A percentile compares a stretch with the other conserved stretches of the same genome.
Conservation (phyloP, 2,329 filamentous ascomycete species). For the Zymoseptoria ardabiliae region DNA sequence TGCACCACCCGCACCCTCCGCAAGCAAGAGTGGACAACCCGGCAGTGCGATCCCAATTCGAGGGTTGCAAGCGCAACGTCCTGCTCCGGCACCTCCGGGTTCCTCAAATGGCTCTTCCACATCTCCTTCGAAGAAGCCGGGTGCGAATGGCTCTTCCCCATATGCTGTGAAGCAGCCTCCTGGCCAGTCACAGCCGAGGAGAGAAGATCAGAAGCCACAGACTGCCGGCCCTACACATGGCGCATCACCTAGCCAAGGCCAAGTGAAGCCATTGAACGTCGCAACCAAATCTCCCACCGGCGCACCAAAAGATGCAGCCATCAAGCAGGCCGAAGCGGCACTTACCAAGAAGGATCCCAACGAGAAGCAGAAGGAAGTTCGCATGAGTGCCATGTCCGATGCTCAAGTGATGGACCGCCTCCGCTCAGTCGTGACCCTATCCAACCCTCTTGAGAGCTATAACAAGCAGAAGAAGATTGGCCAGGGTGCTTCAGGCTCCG, state of each 20-base stretch:
- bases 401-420: constrained; percentile 94
- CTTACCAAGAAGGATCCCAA: constrained; percentile 70
- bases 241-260: constrained; percentile 11
- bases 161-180: constrained; percentile 23
- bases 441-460: constrained; percentile 90
- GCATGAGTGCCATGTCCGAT: constrained; percentile 98
- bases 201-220: constrained; percentile 20
- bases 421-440: constrained; percentile 89
- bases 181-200: constrained; percentile 13
- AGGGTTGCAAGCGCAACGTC: constrained; percentile 61
- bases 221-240: constrained; percentile 26
- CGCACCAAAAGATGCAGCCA: constrained; percentile 53
- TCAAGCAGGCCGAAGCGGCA: constrained; percentile 85
- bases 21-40: constrained; percentile 21
- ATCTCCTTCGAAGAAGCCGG: constrained; percentile 20
- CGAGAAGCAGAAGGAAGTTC: constrained; percentile 74
- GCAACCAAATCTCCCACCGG: constrained; percentile 41
- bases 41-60: constrained; percentile 32
- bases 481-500: constrained; percentile 93
- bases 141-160: constrained; percentile 23
- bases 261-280: constrained; percentile 48
- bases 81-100: constrained; percentile 27
- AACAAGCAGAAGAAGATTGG: constrained; percentile 99
- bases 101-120: constrained; percentile 23
- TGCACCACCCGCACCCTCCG: constrained; percentile 50